Evolutionary conservation across 2,329 filamentous ascomycete species (phyloP).

Genomic region (Diaporthe sp.): DNA sequence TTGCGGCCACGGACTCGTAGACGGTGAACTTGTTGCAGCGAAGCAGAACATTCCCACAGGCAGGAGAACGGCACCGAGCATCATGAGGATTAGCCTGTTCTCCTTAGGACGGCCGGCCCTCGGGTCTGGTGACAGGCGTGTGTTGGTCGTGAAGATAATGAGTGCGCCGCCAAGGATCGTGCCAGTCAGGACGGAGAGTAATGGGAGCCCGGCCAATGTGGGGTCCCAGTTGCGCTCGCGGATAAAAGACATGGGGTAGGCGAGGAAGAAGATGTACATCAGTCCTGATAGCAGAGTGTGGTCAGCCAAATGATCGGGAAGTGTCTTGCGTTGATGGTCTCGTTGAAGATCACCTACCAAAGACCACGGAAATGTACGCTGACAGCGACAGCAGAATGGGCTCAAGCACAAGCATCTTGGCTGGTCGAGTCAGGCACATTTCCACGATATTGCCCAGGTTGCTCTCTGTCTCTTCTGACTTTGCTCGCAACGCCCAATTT

Average conservation of each 20-base stretch:
- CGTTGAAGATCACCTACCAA: not conserved
- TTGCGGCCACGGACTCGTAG: not conserved
- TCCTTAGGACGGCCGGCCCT: not conserved
- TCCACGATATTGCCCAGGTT: conserved; percentile 3
- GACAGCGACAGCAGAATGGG: conserved; percentile 5
- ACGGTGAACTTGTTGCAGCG: conserved; percentile 10
- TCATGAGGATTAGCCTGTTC: conserved; percentile 1
- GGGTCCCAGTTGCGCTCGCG: conserved; percentile 13
- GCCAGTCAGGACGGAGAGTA: conserved; percentile 4
- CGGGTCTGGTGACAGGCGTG: conserved; percentile 4
- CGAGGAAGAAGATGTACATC: conserved; percentile 15
- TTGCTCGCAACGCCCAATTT: conserved; percentile 8
- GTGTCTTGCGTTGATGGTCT: not conserved
- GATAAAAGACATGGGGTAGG: conserved; percentile 18
- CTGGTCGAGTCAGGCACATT: not conserved
- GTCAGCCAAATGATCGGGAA: not conserved
- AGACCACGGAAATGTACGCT: conserved; percentile 6
- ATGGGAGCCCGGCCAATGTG: not conserved
- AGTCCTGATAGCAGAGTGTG: not conserved
- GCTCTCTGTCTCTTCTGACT: not conserved
- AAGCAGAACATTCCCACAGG: conserved; percentile 3
- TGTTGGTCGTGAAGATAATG: conserved; percentile 1
- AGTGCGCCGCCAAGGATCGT: conserved; percentile 10
- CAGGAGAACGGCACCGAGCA: conserved; percentile 4
- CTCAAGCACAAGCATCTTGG: conserved; percentile 6